These are phyloP conservation scores for Cercospora sojina DNA, from an alignment of 2,329 filamentous ascomycete species.

Conservation along the genomic window DNA sequence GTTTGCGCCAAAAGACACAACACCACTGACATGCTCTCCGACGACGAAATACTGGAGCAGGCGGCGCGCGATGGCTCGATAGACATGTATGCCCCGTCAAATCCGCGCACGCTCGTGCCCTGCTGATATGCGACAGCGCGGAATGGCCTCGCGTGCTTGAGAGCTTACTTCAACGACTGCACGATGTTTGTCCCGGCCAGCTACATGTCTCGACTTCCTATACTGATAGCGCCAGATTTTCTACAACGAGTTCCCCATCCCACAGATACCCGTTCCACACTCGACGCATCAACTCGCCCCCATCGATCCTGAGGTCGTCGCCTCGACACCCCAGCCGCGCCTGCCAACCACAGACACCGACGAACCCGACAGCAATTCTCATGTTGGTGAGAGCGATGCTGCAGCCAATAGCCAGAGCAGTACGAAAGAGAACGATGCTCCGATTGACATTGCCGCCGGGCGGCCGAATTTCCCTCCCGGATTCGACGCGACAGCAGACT, in stretches of 20 bases:
- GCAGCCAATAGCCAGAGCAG: slow-evolving; percentile 50
- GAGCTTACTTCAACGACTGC: slow-evolving; percentile 65
- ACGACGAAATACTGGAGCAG: slow-evolving; percentile 54
- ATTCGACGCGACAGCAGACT: slow-evolving; percentile 40
- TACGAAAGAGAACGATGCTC: slow-evolving; percentile 66
- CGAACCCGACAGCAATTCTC: slow-evolving; percentile 26
- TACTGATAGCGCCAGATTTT: slow-evolving; percentile 60
- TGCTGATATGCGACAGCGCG: slow-evolving; percentile 51
- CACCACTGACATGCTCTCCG: slow-evolving; percentile 31
- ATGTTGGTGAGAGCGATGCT: slow-evolving; percentile 24
- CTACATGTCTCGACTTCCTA: slow-evolving; percentile 13
- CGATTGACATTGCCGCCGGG: slow-evolving; percentile 39
- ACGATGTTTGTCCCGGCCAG: slow-evolving; percentile 52
- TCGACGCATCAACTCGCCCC: slow-evolving; percentile 49
- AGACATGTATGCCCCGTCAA: slow-evolving; percentile 49
- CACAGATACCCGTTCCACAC: slow-evolving; percentile 55
- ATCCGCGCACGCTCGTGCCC: slow-evolving; percentile 28
- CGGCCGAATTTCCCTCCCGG: slow-evolving; percentile 38
- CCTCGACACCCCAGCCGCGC: slow-evolving; percentile 34
- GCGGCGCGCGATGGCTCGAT: slow-evolving; percentile 60
- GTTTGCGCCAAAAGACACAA: slow-evolving; percentile 28
- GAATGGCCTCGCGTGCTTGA: slow-evolving; percentile 68
- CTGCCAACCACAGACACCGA: slow-evolving; percentile 38
- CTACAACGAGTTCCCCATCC: slow-evolving; percentile 71
- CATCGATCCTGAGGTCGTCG: slow-evolving; percentile 37